Conservation (phyloP, 2,329 filamentous ascomycete species). For the Hypoxylon sp. region DNA sequence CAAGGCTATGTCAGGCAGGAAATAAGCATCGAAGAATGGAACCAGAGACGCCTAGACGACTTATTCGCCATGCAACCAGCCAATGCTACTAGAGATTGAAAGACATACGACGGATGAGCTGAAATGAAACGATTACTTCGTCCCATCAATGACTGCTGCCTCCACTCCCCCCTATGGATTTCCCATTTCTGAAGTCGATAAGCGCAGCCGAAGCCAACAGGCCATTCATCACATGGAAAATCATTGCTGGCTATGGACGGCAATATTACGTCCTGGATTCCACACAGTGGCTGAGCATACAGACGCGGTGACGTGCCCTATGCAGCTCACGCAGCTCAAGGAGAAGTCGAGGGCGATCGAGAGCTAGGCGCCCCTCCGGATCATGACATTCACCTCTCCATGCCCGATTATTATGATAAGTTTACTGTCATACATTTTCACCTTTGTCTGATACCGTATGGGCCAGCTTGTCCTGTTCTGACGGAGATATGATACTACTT, state of each 20-base stretch:
- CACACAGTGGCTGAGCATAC: constrained; percentile 41
- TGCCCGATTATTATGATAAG: no score
- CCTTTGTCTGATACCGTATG: background rate
- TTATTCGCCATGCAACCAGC: constrained; percentile 35
- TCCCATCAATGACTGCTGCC: constrained; percentile 66
- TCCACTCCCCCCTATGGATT: constrained; percentile 69
- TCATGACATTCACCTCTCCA: no score
- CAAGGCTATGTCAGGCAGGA: constrained; percentile 79
- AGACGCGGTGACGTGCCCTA: constrained; percentile 63
- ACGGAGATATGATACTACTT: constrained; percentile 75
- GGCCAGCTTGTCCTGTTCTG: constrained; percentile 10
- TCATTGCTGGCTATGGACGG: constrained; percentile 75
- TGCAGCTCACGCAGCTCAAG: constrained; percentile 65
- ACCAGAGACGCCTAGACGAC: constrained; percentile 52
- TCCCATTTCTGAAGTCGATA: constrained; percentile 58
- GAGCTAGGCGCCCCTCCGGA: constrained; percentile 61
- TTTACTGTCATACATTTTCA: background rate
- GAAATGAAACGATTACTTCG: constrained; percentile 74
- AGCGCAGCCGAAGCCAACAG: constrained; percentile 64
- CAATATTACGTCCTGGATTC: constrained; percentile 63
- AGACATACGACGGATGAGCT: constrained; percentile 67
- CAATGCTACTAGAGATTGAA: constrained; percentile 30
- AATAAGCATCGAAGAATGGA: constrained; percentile 78
- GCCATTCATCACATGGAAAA: constrained; percentile 63
- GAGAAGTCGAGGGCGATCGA: constrained; percentile 50